A percentile compares a stretch with the other conserved stretches of the same genome.
Evolutionary conservation across 116 monocot species (phyloP).

Genomic region (Phalaenopsis hybrid): DNA sequence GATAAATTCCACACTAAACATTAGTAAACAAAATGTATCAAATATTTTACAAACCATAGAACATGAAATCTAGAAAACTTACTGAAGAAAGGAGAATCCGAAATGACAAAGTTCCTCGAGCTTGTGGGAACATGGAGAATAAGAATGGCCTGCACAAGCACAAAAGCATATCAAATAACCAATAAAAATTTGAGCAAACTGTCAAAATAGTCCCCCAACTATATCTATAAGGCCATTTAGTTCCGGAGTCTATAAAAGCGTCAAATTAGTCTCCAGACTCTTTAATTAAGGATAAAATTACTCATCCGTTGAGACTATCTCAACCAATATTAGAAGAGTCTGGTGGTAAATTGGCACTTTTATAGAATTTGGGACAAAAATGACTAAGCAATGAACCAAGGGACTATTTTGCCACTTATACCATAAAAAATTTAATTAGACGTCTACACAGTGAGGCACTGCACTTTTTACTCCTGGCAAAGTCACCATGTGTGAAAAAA

Average conservation of each 20-base stretch:
- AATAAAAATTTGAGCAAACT: not conserved
- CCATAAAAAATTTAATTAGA: not conserved
- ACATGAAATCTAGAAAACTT: conserved; percentile 10
- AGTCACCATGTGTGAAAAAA: conserved; percentile 1
- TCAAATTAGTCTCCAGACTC: too few relatives aligned
- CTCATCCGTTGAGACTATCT: too few relatives aligned
- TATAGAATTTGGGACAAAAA: too few relatives aligned
- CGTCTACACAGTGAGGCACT: not conserved
- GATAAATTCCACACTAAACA: conserved; percentile 3
- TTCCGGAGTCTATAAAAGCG: too few relatives aligned
- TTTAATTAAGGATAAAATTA: too few relatives aligned
- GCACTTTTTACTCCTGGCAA: not conserved
- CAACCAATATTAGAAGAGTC: too few relatives aligned
- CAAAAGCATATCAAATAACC: not conserved
- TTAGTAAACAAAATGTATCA: not conserved
- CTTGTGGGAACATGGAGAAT: conserved; percentile 69
- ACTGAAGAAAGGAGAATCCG: conserved; percentile 51
- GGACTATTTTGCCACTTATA: too few relatives aligned
- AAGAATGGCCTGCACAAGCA: conserved; percentile 52
- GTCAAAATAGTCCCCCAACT: too few relatives aligned
- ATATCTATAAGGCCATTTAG: too few relatives aligned
- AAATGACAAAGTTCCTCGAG: conserved; percentile 58
- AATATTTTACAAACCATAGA: not conserved
- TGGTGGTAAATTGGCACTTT: too few relatives aligned
- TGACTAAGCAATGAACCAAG: too few relatives aligned